These are phyloP conservation scores for Spathaspora arborariae DNA, from an alignment of 805 yeast genomes.

Conservation along the genomic window DNA sequence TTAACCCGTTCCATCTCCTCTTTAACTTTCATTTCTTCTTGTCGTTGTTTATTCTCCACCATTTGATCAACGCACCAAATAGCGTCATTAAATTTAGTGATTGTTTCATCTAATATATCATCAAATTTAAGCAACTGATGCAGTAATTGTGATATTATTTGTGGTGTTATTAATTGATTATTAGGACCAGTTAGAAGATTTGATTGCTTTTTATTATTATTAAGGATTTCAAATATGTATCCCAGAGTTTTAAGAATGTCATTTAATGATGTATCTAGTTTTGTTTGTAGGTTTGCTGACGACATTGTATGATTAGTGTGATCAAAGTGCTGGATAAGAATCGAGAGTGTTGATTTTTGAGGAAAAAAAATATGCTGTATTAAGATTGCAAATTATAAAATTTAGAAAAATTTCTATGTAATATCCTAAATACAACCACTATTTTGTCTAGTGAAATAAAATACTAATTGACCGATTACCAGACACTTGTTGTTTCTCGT, in stretches of 20 bases:
- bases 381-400: neutral
- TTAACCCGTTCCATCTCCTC: constrained; percentile 32
- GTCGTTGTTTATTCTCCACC: constrained; percentile 37
- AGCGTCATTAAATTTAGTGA: constrained; percentile 39
- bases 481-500: too few relatives aligned
- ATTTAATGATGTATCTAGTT: constrained; percentile 36
- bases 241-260: constrained; percentile 41
- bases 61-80: constrained; percentile 43
- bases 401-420: neutral
- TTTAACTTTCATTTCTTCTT: constrained; percentile 35
- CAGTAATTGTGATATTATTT: constrained; percentile 32
- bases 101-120: constrained; percentile 40
- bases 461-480: too few relatives aligned
- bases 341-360: neutral
- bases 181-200: constrained; percentile 40
- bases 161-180: constrained; percentile 37
- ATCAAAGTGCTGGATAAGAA: neutral
- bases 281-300: constrained; percentile 32
- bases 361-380: neutral
- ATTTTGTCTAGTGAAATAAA: too few relatives aligned
- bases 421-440: too few relatives aligned
- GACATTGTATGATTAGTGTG: constrained; percentile 2
- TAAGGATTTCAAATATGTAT: constrained; percentile 40
- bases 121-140: constrained; percentile 35
- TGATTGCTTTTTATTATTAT: constrained; percentile 37